phyloP scores from a whole-genome alignment of 805 yeast genomes.

The Clavispora fructus region DNA sequence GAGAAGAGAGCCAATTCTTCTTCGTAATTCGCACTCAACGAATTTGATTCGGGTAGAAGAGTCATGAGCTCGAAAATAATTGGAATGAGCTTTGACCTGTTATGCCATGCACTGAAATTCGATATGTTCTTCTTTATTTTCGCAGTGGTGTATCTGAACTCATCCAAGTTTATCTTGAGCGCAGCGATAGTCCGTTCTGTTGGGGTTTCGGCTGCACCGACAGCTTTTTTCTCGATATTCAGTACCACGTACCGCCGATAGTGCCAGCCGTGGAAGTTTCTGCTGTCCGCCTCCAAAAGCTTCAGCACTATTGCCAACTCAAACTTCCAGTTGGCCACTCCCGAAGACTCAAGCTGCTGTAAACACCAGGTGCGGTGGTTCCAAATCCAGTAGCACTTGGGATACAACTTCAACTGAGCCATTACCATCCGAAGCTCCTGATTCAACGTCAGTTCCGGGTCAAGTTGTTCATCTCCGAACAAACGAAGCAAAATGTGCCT shows the following conservation, averaged over 20 bases:
- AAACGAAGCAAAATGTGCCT: constrained; percentile 55
- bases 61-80: constrained; percentile 31
- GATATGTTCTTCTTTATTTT: constrained; percentile 82
- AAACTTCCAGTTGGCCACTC: constrained; percentile 55
- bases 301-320: constrained; percentile 70
- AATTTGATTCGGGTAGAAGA: neutral
- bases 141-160: constrained; percentile 70
- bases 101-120: constrained; percentile 95
- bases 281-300: constrained; percentile 63
- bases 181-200: constrained; percentile 1
- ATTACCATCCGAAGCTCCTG: constrained; percentile 61
- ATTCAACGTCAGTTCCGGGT: constrained; percentile 24
- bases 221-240: constrained; percentile 23
- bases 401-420: constrained; percentile 54
- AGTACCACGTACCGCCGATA: constrained; percentile 71
- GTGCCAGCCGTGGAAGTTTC: constrained; percentile 96
- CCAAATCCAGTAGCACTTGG: constrained; percentile 98
- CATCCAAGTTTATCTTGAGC: constrained; percentile 38
- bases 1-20: constrained; percentile 18
- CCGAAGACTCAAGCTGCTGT: constrained; percentile 36
- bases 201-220: neutral
- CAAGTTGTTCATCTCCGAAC: constrained; percentile 13
- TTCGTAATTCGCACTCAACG: neutral
- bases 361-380: constrained; percentile 85
- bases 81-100: constrained; percentile 67